phyloP scores from a whole-genome alignment of 1,284 basidiomycete species.

The Ustilago trichophora region DNA sequence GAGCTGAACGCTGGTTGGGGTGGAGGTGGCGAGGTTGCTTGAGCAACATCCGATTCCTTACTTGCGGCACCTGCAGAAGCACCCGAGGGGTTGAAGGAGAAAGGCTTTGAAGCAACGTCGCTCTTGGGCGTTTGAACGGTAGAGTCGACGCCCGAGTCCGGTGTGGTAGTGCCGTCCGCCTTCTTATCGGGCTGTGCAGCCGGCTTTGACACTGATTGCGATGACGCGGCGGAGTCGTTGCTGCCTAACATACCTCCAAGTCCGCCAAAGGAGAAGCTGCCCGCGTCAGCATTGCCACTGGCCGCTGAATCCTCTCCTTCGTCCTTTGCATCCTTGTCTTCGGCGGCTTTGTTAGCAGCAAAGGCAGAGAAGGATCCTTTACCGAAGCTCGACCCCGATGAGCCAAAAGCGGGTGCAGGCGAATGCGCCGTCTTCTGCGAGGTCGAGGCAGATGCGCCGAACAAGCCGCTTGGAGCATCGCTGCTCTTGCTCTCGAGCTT shows the following conservation, averaged over 20 bases:
- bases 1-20: conserved; percentile 32
- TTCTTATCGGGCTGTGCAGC: conserved; percentile 4
- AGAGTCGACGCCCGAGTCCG: conserved; percentile 11
- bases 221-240: conserved; percentile 15
- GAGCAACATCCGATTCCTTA: conserved; percentile 1
- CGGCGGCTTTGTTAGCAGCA: conserved; percentile 35
- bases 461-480: conserved; percentile 10
- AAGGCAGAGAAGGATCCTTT: conserved; percentile 25
- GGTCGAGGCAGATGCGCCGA: conserved; percentile 12
- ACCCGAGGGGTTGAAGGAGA: conserved; percentile 20
- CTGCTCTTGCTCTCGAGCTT: conserved; percentile 19
- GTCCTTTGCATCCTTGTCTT: conserved; percentile 21
- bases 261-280: conserved; percentile 49
- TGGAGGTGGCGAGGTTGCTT: conserved; percentile 21
- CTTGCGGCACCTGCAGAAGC: neutral
- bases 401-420: conserved; percentile 22
- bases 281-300: conserved; percentile 8
- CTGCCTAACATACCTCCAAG: conserved; percentile 24
- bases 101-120: conserved; percentile 9
- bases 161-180: neutral
- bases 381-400: conserved; percentile 17
- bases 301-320: conserved; percentile 1
- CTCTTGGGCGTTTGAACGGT: conserved; percentile 18
- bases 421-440: no score
- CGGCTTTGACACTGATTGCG: neutral